Conservation (phyloP, 2,329 filamentous ascomycete genomes). For the Fusarium floridanum region DNA sequence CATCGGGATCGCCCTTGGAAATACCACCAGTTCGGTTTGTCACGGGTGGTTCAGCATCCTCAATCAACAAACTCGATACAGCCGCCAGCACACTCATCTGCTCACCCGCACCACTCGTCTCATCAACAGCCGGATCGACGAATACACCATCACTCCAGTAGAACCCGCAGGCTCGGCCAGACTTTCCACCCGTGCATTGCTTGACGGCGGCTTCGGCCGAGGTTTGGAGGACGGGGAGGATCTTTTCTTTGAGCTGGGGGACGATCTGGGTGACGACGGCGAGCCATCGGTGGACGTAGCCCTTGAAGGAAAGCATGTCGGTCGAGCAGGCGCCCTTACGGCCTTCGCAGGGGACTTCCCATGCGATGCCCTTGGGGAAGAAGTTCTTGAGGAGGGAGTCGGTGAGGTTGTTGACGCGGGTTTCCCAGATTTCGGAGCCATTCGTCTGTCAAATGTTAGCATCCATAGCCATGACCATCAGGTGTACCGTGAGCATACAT, state of each 20-base stretch:
- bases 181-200: constrained; percentile 71
- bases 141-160: constrained; percentile 67
- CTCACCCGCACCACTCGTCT: constrained; percentile 69
- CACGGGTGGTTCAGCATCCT: constrained; percentile 55
- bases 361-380: constrained; percentile 70
- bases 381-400: constrained; percentile 63
- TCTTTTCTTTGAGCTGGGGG: constrained; percentile 66
- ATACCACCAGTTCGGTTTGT: constrained; percentile 65
- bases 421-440: constrained; percentile 66
- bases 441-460: constrained; percentile 60
- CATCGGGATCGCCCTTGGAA: constrained; percentile 57
- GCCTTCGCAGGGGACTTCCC: constrained; percentile 75
- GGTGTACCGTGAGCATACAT: constrained; percentile 52
- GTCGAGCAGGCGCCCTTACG: constrained; percentile 70
- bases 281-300: constrained; percentile 76
- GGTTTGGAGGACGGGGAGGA: constrained; percentile 69
- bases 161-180: constrained; percentile 73
- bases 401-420: constrained; percentile 67
- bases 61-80: constrained; percentile 63
- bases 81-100: constrained; percentile 70
- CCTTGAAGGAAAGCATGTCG: constrained; percentile 82
- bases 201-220: constrained; percentile 71
- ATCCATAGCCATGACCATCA: rapidly evolving
- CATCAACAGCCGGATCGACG: constrained; percentile 62
- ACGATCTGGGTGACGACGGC: constrained; percentile 71